Evolutionary conservation across 495 filamentous ascomycete species (phyloP).

Genomic region (Symbiotaphrina buchneri): DNA sequence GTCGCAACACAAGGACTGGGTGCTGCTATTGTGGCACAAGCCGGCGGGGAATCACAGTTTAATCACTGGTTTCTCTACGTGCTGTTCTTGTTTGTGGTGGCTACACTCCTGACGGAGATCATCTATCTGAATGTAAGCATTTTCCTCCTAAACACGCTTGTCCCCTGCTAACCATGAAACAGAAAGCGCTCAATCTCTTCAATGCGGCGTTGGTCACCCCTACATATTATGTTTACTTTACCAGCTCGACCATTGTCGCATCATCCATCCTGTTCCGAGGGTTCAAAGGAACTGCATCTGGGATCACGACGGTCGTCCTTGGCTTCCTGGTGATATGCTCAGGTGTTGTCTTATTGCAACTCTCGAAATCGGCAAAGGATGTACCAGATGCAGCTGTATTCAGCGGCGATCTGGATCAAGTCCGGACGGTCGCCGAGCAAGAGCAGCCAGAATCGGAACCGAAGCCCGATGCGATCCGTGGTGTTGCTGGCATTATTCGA

Average conservation of each 20-base stretch:
- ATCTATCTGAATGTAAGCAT: slow-evolving; percentile 82
- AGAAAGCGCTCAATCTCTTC: slow-evolving; percentile 98
- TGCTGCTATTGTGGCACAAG: slow-evolving; percentile 74
- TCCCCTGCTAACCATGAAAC: slow-evolving; percentile 3
- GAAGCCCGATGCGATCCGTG: slow-evolving; percentile 89
- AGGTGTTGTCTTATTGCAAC: slow-evolving; percentile 85
- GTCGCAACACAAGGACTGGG: slow-evolving; percentile 89
- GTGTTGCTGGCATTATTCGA: slow-evolving; percentile 72
- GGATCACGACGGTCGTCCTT: slow-evolving; percentile 61
- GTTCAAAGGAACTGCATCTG: slow-evolving; percentile 64
- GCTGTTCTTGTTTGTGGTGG: slow-evolving; percentile 71
- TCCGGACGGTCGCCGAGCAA: slow-evolving; percentile 83
- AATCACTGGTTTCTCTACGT: slow-evolving; percentile 97
- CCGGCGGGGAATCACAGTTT: slow-evolving; percentile 61
- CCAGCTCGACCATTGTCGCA: slow-evolving; percentile 79
- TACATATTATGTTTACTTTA: slow-evolving; percentile 97
- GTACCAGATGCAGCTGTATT: slow-evolving; percentile 89
- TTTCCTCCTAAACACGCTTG: neutral
- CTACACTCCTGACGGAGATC: slow-evolving; percentile 78
- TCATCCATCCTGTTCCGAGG: slow-evolving; percentile 84
- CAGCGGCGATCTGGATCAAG: slow-evolving; percentile 80
- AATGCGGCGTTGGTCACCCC: slow-evolving; percentile 94
- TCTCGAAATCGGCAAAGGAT: slow-evolving; percentile 96
- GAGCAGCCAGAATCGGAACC: slow-evolving; percentile 89
- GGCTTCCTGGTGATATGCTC: slow-evolving; percentile 90